These are phyloP conservation scores for Mycena amicta DNA, from an alignment of 768 basidiomycete species.

Conservation along the genomic window DNA sequence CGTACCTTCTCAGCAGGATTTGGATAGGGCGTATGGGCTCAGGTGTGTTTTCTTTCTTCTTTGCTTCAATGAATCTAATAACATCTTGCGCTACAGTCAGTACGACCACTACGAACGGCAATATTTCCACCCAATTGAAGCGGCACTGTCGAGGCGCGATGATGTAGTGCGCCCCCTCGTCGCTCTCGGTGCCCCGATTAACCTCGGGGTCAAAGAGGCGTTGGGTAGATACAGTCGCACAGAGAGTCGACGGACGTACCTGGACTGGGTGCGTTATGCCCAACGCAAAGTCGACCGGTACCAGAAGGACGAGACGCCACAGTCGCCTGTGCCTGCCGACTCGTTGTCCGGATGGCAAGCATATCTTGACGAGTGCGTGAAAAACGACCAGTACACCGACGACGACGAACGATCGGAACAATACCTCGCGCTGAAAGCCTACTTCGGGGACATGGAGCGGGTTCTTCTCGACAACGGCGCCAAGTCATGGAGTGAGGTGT, in stretches of 20 bases:
- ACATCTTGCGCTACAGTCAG: no score
- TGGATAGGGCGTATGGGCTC: slow-evolving; percentile 35
- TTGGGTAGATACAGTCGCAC: slow-evolving; percentile 21
- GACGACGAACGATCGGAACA: no score
- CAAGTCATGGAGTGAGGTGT: slow-evolving; percentile 47
- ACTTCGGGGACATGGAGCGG: slow-evolving; percentile 37
- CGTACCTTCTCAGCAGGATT: slow-evolving; percentile 35
- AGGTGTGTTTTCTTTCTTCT: slow-evolving; percentile 28
- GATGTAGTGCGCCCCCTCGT: slow-evolving; percentile 40
- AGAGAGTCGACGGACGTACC: slow-evolving; percentile 29
- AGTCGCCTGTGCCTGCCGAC: no score
- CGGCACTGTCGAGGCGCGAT: slow-evolving; percentile 37
- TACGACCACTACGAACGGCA: no score
- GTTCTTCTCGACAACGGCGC: slow-evolving; percentile 38
- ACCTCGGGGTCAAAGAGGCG: slow-evolving; percentile 32
- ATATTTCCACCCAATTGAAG: slow-evolving; percentile 45
- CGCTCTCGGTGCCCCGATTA: slow-evolving; percentile 38
- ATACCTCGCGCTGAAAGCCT: no score
- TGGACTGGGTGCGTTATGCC: slow-evolving; percentile 43
- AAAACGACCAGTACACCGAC: slow-evolving; percentile 19
- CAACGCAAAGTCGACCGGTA: no score
- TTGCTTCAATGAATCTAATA: not conserved
- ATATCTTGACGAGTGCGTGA: not conserved
- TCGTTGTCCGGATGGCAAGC: slow-evolving; percentile 17
- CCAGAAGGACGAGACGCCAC: no score